phyloP scores from a whole-genome alignment of 768 basidiomycete species.

The Trametes cingulata region DNA sequence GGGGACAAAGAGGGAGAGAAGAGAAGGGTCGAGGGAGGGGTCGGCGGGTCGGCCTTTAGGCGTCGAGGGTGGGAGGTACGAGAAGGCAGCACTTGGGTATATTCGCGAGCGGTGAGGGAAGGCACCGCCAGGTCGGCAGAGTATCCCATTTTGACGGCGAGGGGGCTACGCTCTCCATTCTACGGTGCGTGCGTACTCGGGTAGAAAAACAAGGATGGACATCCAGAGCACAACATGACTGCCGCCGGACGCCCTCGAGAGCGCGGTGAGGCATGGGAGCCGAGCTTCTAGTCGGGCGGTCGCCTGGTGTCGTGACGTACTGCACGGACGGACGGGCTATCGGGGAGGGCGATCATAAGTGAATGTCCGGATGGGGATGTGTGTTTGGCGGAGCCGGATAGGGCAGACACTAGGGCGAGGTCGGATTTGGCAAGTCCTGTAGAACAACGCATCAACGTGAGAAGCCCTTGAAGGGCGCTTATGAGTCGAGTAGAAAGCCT shows the following conservation, averaged over 20 bases:
- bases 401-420: background rate
- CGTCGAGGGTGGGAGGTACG: background rate
- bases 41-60: background rate
- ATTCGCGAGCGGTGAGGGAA: constrained; percentile 1
- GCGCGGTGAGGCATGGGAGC: background rate
- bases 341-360: background rate
- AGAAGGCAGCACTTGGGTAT: constrained; percentile 3
- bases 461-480: background rate
- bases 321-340: no score
- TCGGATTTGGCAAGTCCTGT: constrained; percentile 8
- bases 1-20: background rate
- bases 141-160: constrained; percentile 6
- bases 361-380: constrained; percentile 1
- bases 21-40: background rate
- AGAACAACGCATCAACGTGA: constrained; percentile 10
- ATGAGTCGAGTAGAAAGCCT: background rate
- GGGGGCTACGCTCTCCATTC: background rate
- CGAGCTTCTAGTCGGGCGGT: constrained; percentile 5
- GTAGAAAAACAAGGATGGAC: constrained; percentile 16
- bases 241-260: background rate
- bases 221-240: constrained; percentile 7
- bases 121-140: background rate
- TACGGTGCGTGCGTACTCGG: background rate
- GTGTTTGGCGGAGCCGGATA: constrained; percentile 1
- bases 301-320: constrained; percentile 8